Evolutionary conservation across 345 rosid species (phyloP).

Genomic region (Moringa oleifera): DNA sequence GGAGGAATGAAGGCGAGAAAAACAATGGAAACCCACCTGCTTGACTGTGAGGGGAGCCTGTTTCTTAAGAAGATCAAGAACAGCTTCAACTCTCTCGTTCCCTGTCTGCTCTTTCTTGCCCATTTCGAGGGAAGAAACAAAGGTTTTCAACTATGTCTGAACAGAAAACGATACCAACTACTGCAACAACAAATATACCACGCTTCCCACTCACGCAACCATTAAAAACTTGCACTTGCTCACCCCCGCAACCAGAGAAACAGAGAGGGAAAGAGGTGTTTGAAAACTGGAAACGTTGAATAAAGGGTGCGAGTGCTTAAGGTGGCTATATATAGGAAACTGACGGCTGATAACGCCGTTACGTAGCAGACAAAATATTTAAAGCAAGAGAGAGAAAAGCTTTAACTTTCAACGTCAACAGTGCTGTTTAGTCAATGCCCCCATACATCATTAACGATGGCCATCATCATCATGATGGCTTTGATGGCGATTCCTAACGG

Average conservation of each 20-base stretch:
- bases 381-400: neutral
- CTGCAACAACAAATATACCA: constrained; percentile 29
- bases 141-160: neutral
- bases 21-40: constrained; percentile 41
- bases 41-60: constrained; percentile 73
- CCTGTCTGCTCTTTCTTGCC: constrained; percentile 51
- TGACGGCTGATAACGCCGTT: constrained; percentile 50
- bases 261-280: constrained; percentile 11
- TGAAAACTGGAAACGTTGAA: constrained; percentile 20
- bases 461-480: neutral
- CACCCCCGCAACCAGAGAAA: constrained; percentile 13
- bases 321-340: constrained; percentile 27
- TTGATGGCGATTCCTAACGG: constrained; percentile 15
- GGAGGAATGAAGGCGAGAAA: neutral
- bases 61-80: constrained; percentile 55
- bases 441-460: no score
- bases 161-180: neutral
- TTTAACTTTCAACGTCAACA: constrained; percentile 12
- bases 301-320: constrained; percentile 5
- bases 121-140: constrained; percentile 38
- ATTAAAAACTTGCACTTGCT: constrained; percentile 25
- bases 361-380: constrained; percentile 13
- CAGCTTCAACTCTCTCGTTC: constrained; percentile 52
- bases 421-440: constrained; percentile 9
- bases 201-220: constrained; percentile 60